Conservation (phyloP, 495 filamentous ascomycete genomes). For the Hyaloscypha hepaticicola region DNA sequence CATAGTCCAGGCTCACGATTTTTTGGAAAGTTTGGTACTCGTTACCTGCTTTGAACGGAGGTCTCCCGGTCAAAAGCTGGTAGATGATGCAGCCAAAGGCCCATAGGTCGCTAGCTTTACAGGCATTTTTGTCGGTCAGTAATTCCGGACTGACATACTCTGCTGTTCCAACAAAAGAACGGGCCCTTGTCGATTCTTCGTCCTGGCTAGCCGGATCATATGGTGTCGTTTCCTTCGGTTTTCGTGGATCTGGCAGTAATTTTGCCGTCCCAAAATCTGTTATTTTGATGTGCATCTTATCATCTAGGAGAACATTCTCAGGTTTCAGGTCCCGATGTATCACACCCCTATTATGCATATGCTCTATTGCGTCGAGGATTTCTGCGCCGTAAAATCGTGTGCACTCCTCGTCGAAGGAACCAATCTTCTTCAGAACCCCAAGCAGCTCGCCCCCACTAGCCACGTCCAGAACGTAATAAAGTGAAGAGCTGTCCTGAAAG, state of each 20-base stretch:
- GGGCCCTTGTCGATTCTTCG: slow-evolving; percentile 69
- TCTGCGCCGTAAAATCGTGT: slow-evolving; percentile 93
- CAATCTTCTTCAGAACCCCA: slow-evolving; percentile 88
- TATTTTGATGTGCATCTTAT: slow-evolving; percentile 96
- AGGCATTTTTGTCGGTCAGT: slow-evolving; percentile 91
- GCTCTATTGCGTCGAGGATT: slow-evolving; percentile 94
- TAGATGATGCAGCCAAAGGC: slow-evolving; percentile 99
- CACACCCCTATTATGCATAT: slow-evolving; percentile 95
- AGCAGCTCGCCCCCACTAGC: slow-evolving; percentile 91
- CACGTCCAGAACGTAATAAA: slow-evolving; percentile 96
- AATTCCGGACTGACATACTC: slow-evolving; percentile 98
- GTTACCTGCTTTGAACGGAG: slow-evolving; percentile 96
- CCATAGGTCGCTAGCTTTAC: slow-evolving; percentile 98
- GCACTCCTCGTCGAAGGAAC: slow-evolving; percentile 94
- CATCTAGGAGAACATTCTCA: slow-evolving; percentile 93
- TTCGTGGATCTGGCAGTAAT: slow-evolving; percentile 65
- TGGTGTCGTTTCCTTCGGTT: slow-evolving; percentile 19
- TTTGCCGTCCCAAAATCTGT: slow-evolving; percentile 99
- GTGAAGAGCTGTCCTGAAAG: slow-evolving; percentile 92
- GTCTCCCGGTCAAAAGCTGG: slow-evolving; percentile 87
- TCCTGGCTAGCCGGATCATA: slow-evolving; percentile 33
- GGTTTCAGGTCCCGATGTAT: slow-evolving; percentile 98
- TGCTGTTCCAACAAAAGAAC: slow-evolving; percentile 96
- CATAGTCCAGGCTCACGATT: slow-evolving; percentile 90
- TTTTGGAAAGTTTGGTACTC: slow-evolving; percentile 99